phyloP scores from a whole-genome alignment of 371 early-diverging fungal genomes.

The Nematocida sp. region DNA sequence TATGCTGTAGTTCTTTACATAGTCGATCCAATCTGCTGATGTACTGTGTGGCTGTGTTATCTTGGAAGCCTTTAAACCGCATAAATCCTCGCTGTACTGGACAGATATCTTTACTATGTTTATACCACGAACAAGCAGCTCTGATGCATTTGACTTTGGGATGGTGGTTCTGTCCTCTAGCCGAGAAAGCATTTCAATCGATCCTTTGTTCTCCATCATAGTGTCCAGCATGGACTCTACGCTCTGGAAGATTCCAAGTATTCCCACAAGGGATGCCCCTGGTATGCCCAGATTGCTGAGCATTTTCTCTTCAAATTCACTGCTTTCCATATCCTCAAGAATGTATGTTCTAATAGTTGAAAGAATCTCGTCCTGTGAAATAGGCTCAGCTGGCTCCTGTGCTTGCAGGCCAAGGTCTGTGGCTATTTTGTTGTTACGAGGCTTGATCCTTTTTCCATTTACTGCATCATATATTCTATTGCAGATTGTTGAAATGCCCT shows the following conservation, averaged over 20 bases:
- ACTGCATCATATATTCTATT: slow-evolving; percentile 75
- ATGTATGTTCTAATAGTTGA: slow-evolving; percentile 76
- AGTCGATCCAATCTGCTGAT: slow-evolving; percentile 31
- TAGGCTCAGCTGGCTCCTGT: slow-evolving; percentile 49
- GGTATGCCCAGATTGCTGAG: slow-evolving; percentile 72
- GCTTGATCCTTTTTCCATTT: slow-evolving; percentile 74
- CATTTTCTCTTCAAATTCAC: slow-evolving; percentile 82
- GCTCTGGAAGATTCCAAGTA: slow-evolving; percentile 64
- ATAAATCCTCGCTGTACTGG: background rate
- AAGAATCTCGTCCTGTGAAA: slow-evolving; percentile 71
- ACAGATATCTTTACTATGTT: background rate
- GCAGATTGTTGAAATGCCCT: slow-evolving; percentile 79
- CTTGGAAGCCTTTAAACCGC: slow-evolving; percentile 5
- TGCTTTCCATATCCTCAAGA: slow-evolving; percentile 76
- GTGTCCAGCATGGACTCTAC: slow-evolving; percentile 65
- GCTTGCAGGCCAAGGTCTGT: slow-evolving; percentile 76
- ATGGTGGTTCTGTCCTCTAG: slow-evolving; percentile 4
- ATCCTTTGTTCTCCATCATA: slow-evolving; percentile 51
- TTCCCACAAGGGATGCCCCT: slow-evolving; percentile 58
- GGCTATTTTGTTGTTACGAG: slow-evolving; percentile 76
- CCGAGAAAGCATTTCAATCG: slow-evolving; percentile 45
- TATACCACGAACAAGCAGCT: slow-evolving; percentile 20
- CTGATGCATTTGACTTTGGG: slow-evolving; percentile 1
- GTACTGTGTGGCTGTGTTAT: background rate
- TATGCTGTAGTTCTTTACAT: slow-evolving; percentile 38